phyloP scores from a whole-genome alignment of 495 filamentous ascomycete genomes.

The Neurospora pannonica region DNA sequence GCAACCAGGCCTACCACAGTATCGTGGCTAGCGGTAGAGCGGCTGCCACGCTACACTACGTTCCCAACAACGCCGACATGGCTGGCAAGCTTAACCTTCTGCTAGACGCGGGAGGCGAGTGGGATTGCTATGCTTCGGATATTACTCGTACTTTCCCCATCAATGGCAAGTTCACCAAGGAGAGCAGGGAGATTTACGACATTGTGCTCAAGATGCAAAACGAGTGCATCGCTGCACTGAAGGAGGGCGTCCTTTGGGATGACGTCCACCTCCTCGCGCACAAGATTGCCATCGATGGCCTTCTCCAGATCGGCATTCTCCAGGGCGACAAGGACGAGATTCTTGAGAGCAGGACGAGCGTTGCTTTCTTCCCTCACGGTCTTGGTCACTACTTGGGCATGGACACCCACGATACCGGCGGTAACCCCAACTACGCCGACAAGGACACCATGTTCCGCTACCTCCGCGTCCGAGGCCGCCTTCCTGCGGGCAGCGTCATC shows the following conservation, averaged over 20 bases:
- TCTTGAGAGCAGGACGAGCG: constrained; percentile 61
- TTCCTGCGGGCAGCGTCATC: constrained; percentile 71
- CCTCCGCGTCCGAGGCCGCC: constrained; percentile 64
- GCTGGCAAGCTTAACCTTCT: constrained; percentile 62
- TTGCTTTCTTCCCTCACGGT: constrained; percentile 88
- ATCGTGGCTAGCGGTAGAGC: constrained; percentile 72
- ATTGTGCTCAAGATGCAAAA: constrained; percentile 81
- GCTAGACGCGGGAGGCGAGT: constrained; percentile 79
- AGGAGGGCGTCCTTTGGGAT: constrained; percentile 76
- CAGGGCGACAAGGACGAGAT: constrained; percentile 60
- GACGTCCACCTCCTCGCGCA: constrained; percentile 73
- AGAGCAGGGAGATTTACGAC: constrained; percentile 72
- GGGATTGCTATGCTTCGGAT: constrained; percentile 71
- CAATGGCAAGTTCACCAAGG: constrained; percentile 59
- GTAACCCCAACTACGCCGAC: constrained; percentile 77
- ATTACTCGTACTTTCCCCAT: constrained; percentile 88
- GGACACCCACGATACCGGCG: constrained; percentile 91
- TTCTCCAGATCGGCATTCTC: constrained; percentile 68
- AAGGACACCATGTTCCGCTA: constrained; percentile 77
- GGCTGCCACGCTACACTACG: constrained; percentile 82
- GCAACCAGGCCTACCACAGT: constrained; percentile 73
- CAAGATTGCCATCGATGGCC: constrained; percentile 68
- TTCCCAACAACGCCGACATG: constrained; percentile 62
- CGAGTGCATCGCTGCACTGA: constrained; percentile 61
- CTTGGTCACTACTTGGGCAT: constrained; percentile 88